A percentile compares a stretch with the other conserved stretches of the same genome.
Conservation (phyloP, 352 stramenopile genomes). For the Globisporangium parvum region DNA sequence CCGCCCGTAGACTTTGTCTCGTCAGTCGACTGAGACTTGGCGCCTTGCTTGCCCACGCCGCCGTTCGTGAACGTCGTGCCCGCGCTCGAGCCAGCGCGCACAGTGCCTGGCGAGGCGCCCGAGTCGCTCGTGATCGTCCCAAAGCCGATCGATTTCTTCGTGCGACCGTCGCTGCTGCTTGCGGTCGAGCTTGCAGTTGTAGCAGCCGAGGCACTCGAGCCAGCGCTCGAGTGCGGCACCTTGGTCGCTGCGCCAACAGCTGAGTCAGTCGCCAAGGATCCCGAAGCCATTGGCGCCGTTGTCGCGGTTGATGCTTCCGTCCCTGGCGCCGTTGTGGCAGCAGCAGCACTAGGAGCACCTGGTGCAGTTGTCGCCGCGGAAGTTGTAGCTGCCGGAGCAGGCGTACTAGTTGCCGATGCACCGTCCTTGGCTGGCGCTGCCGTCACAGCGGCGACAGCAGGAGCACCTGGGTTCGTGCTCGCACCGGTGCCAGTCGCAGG, state of each 20-base stretch:
- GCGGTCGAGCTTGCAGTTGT: not conserved
- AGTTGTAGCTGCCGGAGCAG: not conserved
- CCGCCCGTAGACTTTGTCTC: not conserved
- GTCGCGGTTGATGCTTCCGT: not conserved
- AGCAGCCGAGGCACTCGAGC: too few species aligned
- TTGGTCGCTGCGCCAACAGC: not conserved
- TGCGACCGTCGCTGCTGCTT: not conserved
- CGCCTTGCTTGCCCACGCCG: not conserved
- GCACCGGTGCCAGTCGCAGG: conserved; percentile 7
- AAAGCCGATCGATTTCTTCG: conserved; percentile 13
- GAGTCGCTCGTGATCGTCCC: conserved; percentile 5
- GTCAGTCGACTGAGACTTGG: not conserved
- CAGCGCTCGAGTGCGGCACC: not conserved
- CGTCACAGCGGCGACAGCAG: conserved; percentile 1
- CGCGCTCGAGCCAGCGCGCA: conserved; percentile 9
- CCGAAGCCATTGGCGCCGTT: not conserved
- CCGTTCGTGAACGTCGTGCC: conserved; percentile 18
- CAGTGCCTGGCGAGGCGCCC: conserved; percentile 6
- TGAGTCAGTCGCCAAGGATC: conserved; percentile 2
- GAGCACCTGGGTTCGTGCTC: conserved; percentile 10
- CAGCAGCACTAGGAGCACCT: not conserved
- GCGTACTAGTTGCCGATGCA: too few species aligned
- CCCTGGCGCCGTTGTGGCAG: not conserved
- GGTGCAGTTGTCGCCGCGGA: not conserved
- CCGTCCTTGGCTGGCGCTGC: not conserved